phyloP scores from a whole-genome alignment of 352 stramenopile genomes.

The Achlya hypogyna region DNA sequence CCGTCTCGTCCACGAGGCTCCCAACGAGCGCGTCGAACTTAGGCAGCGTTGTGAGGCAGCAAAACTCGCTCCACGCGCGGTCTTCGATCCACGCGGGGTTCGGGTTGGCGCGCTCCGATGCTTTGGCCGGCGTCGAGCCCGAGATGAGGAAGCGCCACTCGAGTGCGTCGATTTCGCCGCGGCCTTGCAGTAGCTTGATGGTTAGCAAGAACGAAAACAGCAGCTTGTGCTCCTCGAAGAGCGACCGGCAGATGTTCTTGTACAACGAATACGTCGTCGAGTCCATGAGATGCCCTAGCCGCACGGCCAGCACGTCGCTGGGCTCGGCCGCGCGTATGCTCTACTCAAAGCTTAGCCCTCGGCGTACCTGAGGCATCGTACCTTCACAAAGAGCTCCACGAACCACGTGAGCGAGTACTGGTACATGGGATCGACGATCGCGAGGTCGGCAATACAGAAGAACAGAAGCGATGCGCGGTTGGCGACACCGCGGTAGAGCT shows the following conservation, averaged over 20 bases:
- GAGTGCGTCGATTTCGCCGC: conserved; percentile 69
- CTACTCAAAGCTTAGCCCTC: not conserved
- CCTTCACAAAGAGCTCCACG: conserved; percentile 81
- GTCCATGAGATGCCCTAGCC: conserved; percentile 84
- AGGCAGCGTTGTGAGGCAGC: conserved; percentile 51
- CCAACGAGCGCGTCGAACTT: conserved; percentile 46
- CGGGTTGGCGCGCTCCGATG: conserved; percentile 46
- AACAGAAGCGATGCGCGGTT: conserved; percentile 86
- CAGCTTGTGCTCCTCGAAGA: conserved; percentile 93
- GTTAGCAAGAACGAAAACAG: conserved; percentile 90
- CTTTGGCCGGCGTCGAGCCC: conserved; percentile 48
- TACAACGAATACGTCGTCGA: conserved; percentile 92
- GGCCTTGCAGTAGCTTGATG: conserved; percentile 75
- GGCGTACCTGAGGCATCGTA: not conserved
- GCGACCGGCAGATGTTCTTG: conserved; percentile 87
- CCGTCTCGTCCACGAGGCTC: conserved; percentile 40
- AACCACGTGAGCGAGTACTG: conserved; percentile 94
- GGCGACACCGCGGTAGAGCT: conserved; percentile 83
- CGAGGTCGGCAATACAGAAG: conserved; percentile 88
- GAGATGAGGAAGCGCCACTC: conserved; percentile 93
- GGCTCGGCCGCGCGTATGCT: conserved; percentile 75
- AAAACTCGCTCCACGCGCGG: conserved; percentile 72
- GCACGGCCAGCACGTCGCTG: conserved; percentile 74
- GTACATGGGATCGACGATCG: conserved; percentile 89
- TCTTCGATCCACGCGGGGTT: conserved; percentile 53